Evolutionary conservation across 495 filamentous ascomycete genomes (phyloP).

Genomic region (Penicillium pancosmium): DNA sequence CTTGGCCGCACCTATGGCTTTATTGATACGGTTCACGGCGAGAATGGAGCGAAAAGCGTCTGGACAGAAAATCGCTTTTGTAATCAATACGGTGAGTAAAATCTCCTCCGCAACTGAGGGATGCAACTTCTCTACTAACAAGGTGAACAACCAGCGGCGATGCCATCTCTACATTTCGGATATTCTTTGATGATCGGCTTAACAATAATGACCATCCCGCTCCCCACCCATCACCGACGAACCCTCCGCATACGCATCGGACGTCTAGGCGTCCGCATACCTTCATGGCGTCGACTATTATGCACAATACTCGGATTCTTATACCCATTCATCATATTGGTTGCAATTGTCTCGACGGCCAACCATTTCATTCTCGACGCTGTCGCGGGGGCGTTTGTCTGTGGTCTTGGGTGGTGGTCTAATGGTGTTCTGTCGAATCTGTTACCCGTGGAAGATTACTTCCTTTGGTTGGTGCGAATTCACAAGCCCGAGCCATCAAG

Average conservation of each 20-base stretch:
- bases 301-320: slow-evolving; percentile 57
- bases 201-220: slow-evolving; percentile 61
- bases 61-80: slow-evolving; percentile 76
- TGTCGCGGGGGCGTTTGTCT: slow-evolving; percentile 63
- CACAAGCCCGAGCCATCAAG: slow-evolving; percentile 57
- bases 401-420: slow-evolving; percentile 57
- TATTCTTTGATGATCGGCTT: slow-evolving; percentile 76
- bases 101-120: too few relatives aligned
- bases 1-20: slow-evolving; percentile 65
- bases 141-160: slow-evolving; percentile 56
- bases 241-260: slow-evolving; percentile 25
- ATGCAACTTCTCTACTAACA: neutral
- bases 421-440: slow-evolving; percentile 64
- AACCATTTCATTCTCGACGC: slow-evolving; percentile 77
- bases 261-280: slow-evolving; percentile 29
- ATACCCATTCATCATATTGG: slow-evolving; percentile 66
- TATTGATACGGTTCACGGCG: slow-evolving; percentile 73
- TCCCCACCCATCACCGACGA: slow-evolving; percentile 40
- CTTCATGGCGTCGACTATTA: slow-evolving; percentile 48
- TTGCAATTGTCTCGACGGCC: slow-evolving; percentile 71
- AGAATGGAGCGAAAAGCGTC: slow-evolving; percentile 62
- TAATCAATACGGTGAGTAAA: slow-evolving; percentile 58
- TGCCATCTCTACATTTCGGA: slow-evolving; percentile 81
- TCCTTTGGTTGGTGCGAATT: slow-evolving; percentile 63
- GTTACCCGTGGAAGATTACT: slow-evolving; percentile 64